Evolutionary conservation across 202 grass and related monocot genomes (phyloP).

Genomic region (Elaeis oleifera): DNA sequence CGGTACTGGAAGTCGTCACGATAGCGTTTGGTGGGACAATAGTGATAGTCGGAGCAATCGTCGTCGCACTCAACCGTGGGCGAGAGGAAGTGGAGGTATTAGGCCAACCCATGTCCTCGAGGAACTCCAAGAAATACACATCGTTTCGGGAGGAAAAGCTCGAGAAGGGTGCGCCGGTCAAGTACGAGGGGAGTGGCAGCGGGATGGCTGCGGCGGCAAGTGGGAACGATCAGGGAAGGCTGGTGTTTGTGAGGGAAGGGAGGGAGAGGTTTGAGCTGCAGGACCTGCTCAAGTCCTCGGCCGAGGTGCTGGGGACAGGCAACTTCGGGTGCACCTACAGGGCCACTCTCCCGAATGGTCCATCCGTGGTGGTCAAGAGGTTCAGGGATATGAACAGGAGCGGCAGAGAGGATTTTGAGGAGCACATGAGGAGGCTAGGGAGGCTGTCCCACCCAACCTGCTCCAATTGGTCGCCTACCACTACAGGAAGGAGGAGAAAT

Average conservation of each 20-base stretch:
- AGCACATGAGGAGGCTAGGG: slow-evolving; percentile 82
- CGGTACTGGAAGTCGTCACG: too few relatives aligned
- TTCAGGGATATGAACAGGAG: slow-evolving; percentile 72
- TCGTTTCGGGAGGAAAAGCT: slow-evolving; percentile 2
- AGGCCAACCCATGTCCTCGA: background rate
- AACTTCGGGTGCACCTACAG: slow-evolving; percentile 93
- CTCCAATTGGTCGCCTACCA: slow-evolving; percentile 76
- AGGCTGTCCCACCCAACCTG: slow-evolving; percentile 67
- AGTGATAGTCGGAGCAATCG: slow-evolving; percentile 16
- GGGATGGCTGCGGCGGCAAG: slow-evolving; percentile 19
- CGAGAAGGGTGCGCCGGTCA: slow-evolving; percentile 1
- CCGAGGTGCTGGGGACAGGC: slow-evolving; percentile 87
- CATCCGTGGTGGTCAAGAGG: slow-evolving; percentile 71
- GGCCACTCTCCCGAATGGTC: slow-evolving; percentile 49
- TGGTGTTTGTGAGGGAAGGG: slow-evolving; percentile 56
- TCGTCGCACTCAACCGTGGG: slow-evolving; percentile 27
- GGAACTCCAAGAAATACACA: background rate
- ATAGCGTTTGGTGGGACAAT: background rate
- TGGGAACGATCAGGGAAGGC: slow-evolving; percentile 34
- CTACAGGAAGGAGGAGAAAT: slow-evolving; percentile 89
- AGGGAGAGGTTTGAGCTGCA: slow-evolving; percentile 56
- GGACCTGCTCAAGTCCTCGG: slow-evolving; percentile 64
- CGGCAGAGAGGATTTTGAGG: slow-evolving; percentile 56
- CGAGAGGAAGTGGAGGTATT: slow-evolving; percentile 2
- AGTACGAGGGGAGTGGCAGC: background rate